Base-by-base conservation (phyloP, 2,329 filamentous ascomycete genomes). In the Fusarium veterinarium region DNA sequence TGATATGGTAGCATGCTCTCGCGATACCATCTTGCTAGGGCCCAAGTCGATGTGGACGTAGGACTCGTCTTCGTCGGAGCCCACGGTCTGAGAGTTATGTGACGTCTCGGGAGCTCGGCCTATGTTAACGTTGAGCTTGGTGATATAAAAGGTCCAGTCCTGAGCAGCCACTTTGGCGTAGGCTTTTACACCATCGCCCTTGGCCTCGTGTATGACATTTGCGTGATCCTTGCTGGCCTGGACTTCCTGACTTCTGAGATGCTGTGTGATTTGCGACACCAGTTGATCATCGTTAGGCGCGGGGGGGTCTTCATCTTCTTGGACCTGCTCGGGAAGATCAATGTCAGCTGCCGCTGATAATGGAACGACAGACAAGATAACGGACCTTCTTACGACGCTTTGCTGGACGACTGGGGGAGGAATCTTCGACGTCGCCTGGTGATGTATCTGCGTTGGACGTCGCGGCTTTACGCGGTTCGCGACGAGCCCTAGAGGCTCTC, bases 91-190 rank as follows among this genome's bases (percentile, higher is more conserved):
- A 75, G 75, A 69, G 79, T 83, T 72, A 65, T 80, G 77, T 60
- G 80, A 70, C 41, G 79, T 75, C 66, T 92, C 90, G 8, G 90
- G 89, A 23, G 90, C 89, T 71, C 93, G 90, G 46, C 93, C 93
- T 72, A 96, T 95, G 73, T 92, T 91, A 78, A 95, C 89, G 59
- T 87, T 86, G n/a, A 94, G 86, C 70, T 91, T 91, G 69, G 91
- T 92, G 67, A 95, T 90, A 79, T 94, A 95, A 81, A 92, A 96
- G 14, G 93, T 95, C 93, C 93, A 96, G 79, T 94, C 92, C 73
- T 91, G 89, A 20, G 92, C 93, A 25, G 93, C 91, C 68, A 96
- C 91, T 83, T 95, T 95, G 62, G 93, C 93, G 80, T 93, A 96
- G 40, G 93, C 93, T 77, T 90, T 87, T 69, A 92, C 90, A 25